A percentile compares a stretch with the other conserved stretches of the same genome.
Conservation (phyloP, 495 filamentous ascomycete species). For the Hyaloscypha finlandica region DNA sequence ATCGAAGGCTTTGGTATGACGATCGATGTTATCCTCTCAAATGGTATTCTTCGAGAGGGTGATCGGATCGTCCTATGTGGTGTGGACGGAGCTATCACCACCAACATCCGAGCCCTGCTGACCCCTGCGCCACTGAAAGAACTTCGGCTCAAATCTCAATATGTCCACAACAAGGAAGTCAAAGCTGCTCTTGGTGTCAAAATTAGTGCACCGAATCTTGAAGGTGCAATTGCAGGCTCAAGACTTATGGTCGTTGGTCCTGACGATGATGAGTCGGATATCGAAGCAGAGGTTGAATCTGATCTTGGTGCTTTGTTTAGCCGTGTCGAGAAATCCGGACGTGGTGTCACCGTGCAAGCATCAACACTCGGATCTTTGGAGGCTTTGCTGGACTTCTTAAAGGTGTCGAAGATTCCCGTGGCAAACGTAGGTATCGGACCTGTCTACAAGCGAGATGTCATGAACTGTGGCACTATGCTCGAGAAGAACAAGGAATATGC, state of each 20-base stretch:
- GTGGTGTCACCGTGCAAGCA: constrained; percentile 95
- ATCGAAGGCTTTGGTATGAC: constrained; percentile 99
- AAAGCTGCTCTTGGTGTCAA: constrained; percentile 99
- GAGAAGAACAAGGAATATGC: constrained; percentile 95
- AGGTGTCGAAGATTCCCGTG: constrained; percentile 92
- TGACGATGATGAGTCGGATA: constrained; percentile 93
- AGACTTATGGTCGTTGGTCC: constrained; percentile 90
- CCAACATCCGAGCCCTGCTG: constrained; percentile 93
- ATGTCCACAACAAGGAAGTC: constrained; percentile 99
- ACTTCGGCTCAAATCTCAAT: constrained; percentile 86
- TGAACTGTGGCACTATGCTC: constrained; percentile 94
- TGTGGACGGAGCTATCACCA: constrained; percentile 89
- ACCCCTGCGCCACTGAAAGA: constrained; percentile 95
- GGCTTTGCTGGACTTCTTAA: constrained; percentile 94
- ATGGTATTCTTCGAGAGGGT: constrained; percentile 93
- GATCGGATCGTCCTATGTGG: constrained; percentile 95
- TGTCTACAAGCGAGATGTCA: constrained; percentile 97
- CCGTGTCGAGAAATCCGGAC: constrained; percentile 85
- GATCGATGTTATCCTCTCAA: constrained; percentile 95
- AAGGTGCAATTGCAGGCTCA: constrained; percentile 96
- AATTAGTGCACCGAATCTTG: constrained; percentile 94
- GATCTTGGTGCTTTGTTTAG: constrained; percentile 90
- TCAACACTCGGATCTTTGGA: constrained; percentile 97
- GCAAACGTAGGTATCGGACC: constrained; percentile 97
- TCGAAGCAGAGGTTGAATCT: constrained; percentile 94